These are phyloP conservation scores for Flaveria brownii DNA, from an alignment of 129 eudicot genomes.

Conservation along the genomic window DNA sequence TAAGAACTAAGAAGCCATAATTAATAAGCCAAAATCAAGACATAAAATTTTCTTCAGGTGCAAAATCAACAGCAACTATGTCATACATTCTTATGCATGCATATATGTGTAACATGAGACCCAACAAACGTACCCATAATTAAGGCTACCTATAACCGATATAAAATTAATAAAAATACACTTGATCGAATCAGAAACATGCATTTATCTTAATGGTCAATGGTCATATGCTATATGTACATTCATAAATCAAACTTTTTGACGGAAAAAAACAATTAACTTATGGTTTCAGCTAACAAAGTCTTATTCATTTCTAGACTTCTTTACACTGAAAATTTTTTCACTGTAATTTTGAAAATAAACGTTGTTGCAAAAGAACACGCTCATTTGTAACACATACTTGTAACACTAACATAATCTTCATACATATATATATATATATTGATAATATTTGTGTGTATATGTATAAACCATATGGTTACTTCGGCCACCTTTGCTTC, in stretches of 20 bases:
- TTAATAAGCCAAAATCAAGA: no score
- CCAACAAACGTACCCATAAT: no score
- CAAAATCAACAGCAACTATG: no score
- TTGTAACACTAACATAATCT: neutral
- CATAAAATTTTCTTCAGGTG: no score
- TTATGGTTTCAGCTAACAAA: conserved; percentile 6
- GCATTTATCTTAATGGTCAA: neutral
- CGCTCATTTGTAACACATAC: neutral
- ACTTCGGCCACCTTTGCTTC: conserved; percentile 40
- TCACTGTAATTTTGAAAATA: no score
- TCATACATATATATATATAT: neutral
- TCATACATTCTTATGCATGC: no score
- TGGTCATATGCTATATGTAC: neutral
- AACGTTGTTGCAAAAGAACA: neutral
- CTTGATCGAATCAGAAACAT: neutral
- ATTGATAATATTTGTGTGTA: neutral
- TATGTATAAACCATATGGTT: neutral
- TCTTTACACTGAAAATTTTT: neutral
- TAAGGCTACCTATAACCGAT: no score
- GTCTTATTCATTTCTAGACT: conserved; percentile 2
- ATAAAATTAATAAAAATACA: neutral
- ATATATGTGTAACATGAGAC: no score
- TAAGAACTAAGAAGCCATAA: no score
- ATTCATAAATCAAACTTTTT: neutral
- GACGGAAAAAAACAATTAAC: neutral